These are phyloP conservation scores for Pestalotiopsis sp. DNA, from an alignment of 2,329 filamentous ascomycete species.

Conservation along the genomic window DNA sequence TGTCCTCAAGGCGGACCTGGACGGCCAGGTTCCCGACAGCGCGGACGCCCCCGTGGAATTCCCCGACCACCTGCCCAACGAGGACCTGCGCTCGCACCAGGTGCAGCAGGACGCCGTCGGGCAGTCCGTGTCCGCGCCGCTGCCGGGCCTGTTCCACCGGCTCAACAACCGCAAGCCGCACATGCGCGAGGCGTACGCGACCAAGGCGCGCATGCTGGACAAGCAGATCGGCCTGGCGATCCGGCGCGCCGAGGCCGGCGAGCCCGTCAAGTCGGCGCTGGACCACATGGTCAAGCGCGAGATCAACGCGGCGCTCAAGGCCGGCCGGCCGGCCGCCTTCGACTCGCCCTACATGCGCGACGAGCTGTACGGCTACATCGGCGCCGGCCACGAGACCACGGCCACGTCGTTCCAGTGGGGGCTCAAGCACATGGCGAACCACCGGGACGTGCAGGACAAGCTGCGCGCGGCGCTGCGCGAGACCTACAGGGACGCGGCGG, in stretches of 20 bases:
- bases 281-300: slow-evolving; percentile 19
- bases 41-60: slow-evolving; percentile 9
- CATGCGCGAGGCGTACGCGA: slow-evolving; percentile 11
- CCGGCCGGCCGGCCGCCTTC: slow-evolving; percentile 13
- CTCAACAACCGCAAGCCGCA: slow-evolving; percentile 12
- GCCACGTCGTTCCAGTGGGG: slow-evolving; percentile 11
- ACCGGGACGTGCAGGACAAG: slow-evolving; percentile 12
- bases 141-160: slow-evolving; percentile 13
- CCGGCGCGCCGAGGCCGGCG: slow-evolving; percentile 14
- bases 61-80: slow-evolving; percentile 9
- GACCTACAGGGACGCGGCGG: neutral
- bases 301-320: slow-evolving; percentile 14
- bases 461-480: slow-evolving; percentile 10
- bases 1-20: slow-evolving; percentile 2
- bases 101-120: slow-evolving; percentile 14
- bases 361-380: slow-evolving; percentile 13
- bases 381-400: slow-evolving; percentile 10
- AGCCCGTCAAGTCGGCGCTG: slow-evolving; percentile 14
- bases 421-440: slow-evolving; percentile 12
- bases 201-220: slow-evolving; percentile 14
- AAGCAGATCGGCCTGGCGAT: slow-evolving; percentile 14
- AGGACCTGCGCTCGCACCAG: slow-evolving; percentile 11
- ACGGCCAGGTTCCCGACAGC: neutral
- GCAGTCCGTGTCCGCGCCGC: slow-evolving; percentile 2
- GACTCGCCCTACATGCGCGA: slow-evolving; percentile 14